These are phyloP conservation scores for Geranium brycei DNA, from an alignment of 345 rosid genomes.

Conservation along the genomic window DNA sequence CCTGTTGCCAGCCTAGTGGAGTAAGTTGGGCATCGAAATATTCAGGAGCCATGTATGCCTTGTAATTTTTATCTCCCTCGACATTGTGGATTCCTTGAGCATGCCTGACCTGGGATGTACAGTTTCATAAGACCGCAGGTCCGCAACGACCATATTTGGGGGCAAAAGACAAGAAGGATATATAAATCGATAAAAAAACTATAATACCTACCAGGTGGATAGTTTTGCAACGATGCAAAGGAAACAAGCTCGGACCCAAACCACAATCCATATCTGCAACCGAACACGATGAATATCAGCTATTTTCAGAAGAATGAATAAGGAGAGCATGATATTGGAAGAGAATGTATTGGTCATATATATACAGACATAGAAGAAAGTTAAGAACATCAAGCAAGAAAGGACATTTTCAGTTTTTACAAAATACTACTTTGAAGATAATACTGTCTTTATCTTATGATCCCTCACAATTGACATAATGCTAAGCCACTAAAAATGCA, in stretches of 20 bases:
- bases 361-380: not conserved
- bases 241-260: slow-evolving; percentile 61
- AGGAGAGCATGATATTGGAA: not conserved
- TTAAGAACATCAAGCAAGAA: too few species aligned
- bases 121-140: slow-evolving; percentile 43
- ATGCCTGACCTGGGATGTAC: slow-evolving; percentile 83
- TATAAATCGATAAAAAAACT: slow-evolving; percentile 19
- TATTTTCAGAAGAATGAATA: not conserved
- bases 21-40: slow-evolving; percentile 89
- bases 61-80: slow-evolving; percentile 82
- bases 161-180: slow-evolving; percentile 33
- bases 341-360: not conserved
- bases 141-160: slow-evolving; percentile 27
- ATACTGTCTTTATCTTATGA: too few species aligned
- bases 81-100: slow-evolving; percentile 97
- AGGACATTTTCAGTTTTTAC: too few species aligned
- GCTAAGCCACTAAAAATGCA: too few species aligned
- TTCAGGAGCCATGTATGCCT: slow-evolving; percentile 70
- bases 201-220: slow-evolving; percentile 64
- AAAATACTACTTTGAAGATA: too few species aligned
- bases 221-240: slow-evolving; percentile 89
- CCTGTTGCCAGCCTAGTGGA: slow-evolving; percentile 91
- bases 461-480: too few species aligned
- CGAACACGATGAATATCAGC: slow-evolving; percentile 5
- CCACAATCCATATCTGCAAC: slow-evolving; percentile 65